Conservation (phyloP, 495 filamentous ascomycete species). For the Parachaetomium inaequale region DNA sequence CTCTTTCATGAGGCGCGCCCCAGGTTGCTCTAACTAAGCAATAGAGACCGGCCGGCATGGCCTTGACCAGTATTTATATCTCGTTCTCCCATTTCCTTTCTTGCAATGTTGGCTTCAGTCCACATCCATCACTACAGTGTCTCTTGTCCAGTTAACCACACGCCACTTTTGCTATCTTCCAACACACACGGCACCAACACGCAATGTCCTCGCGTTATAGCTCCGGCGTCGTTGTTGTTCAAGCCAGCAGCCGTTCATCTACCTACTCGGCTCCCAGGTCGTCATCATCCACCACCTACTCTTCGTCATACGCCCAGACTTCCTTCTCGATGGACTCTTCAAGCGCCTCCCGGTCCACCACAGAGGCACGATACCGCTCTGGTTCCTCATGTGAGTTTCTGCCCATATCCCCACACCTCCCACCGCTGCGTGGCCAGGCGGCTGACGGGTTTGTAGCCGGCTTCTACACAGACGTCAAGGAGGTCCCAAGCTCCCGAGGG, state of each 20-base stretch:
- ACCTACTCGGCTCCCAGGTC: slow-evolving; percentile 12
- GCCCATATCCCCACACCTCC: background rate
- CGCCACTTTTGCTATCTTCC: background rate
- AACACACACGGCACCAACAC: background rate
- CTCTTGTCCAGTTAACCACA: background rate
- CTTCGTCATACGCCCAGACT: slow-evolving; percentile 9
- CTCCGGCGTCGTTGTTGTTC: slow-evolving; percentile 14
- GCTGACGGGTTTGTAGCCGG: slow-evolving; percentile 1
- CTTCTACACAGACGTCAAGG: slow-evolving; percentile 7
- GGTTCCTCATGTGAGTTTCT: slow-evolving; percentile 14
- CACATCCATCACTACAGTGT: background rate
- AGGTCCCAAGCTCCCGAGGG: background rate
- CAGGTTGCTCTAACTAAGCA: background rate
- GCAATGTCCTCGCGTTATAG: slow-evolving; percentile 20
- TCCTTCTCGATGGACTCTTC: slow-evolving; percentile 17
- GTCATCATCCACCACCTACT: slow-evolving; percentile 15
- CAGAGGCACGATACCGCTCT: slow-evolving; percentile 11
- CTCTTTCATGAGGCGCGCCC: background rate
- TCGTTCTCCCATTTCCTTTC: background rate
- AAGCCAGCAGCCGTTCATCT: slow-evolving; percentile 7
- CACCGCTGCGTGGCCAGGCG: background rate
- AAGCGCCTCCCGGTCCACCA: slow-evolving; percentile 3
- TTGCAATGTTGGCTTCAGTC: background rate
- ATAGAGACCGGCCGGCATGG: background rate
- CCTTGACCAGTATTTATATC: background rate